Evolutionary conservation across 2,329 filamentous ascomycete genomes (phyloP).

Genomic region (Xylaria sp.): DNA sequence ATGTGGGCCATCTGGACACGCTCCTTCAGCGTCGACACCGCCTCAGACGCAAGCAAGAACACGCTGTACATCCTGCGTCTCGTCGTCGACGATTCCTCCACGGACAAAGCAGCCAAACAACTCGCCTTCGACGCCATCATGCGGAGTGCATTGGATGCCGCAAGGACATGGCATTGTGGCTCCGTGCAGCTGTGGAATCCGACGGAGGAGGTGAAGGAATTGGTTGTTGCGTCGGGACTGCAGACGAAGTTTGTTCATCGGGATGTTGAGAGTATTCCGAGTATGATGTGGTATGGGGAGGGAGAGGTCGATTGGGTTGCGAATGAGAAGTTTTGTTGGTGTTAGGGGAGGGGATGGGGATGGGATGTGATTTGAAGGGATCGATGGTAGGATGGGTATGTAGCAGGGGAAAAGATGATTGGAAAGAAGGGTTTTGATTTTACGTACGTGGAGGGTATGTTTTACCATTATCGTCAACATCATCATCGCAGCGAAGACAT

Average conservation of each 20-base stretch:
- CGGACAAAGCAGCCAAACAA: constrained; percentile 35
- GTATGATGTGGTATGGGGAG: constrained; percentile 63
- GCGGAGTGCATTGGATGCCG: constrained; percentile 62
- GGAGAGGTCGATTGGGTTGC: constrained; percentile 62
- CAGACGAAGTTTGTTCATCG: constrained; percentile 48
- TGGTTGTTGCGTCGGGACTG: constrained; percentile 47
- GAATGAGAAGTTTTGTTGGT: constrained; percentile 77
- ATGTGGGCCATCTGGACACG: constrained; percentile 71
- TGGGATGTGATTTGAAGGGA: too few species aligned
- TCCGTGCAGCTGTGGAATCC: constrained; percentile 84
- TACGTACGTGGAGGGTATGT: too few species aligned
- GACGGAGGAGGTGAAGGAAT: constrained; percentile 42
- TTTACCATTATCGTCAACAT: too few species aligned
- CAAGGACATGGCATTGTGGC: constrained; percentile 63
- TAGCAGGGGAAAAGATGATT: too few species aligned
- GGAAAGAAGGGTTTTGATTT: too few species aligned
- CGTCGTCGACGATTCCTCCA: constrained; percentile 49
- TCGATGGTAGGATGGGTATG: too few species aligned
- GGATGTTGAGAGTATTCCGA: constrained; percentile 63
- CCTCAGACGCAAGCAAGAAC: constrained; percentile 50
- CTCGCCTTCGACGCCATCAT: constrained; percentile 59
- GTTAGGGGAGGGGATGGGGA: constrained; percentile 38
- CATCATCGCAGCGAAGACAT: too few species aligned
- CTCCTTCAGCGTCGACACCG: constrained; percentile 53
- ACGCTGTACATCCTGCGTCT: constrained; percentile 65